Percentiles rank a stretch among this genome's conserved stretches.
phyloP scores from a whole-genome alignment of 1,284 basidiomycete species.

The Takashimella koratensis region DNA sequence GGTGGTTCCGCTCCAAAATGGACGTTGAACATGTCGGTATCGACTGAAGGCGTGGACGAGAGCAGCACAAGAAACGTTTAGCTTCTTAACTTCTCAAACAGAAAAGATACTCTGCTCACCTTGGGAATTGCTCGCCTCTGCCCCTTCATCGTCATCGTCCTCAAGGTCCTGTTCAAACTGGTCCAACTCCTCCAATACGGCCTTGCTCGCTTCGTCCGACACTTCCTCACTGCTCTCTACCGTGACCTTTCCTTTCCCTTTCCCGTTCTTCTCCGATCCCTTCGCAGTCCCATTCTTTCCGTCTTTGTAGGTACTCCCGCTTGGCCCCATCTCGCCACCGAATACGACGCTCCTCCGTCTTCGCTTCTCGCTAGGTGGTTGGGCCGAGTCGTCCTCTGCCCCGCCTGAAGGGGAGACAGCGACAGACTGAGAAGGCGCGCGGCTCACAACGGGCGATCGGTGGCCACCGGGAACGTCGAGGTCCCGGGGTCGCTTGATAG shows the following conservation, averaged over 20 bases:
- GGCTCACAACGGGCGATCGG: constrained; percentile 28
- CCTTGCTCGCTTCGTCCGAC: constrained; percentile 11
- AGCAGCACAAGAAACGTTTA: too few species aligned
- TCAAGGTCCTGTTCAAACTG: constrained; percentile 19
- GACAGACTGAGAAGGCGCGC: background rate
- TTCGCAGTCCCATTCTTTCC: constrained; percentile 15
- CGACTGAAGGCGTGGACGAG: background rate
- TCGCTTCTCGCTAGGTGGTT: constrained; percentile 19
- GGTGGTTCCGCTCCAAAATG: constrained; percentile 44
- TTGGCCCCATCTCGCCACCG: constrained; percentile 47
- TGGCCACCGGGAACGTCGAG: constrained; percentile 50
- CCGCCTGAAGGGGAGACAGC: background rate
- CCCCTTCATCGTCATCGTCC: constrained; percentile 20
- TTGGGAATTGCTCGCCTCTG: too few species aligned
- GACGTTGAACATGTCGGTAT: constrained; percentile 44
- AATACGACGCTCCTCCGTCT: constrained; percentile 41
- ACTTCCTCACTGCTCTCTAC: constrained; percentile 12
- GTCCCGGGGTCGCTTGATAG: constrained; percentile 55
- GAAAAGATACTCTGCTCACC: too few species aligned
- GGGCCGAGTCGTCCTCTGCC: constrained; percentile 3
- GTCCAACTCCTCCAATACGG: constrained; percentile 9
- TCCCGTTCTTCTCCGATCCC: constrained; percentile 20
- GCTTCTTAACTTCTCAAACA: too few species aligned
- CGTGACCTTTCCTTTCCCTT: constrained; percentile 13
- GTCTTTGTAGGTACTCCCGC: constrained; percentile 41